Conservation (phyloP, 768 basidiomycete genomes). For the Suillus lakei region DNA sequence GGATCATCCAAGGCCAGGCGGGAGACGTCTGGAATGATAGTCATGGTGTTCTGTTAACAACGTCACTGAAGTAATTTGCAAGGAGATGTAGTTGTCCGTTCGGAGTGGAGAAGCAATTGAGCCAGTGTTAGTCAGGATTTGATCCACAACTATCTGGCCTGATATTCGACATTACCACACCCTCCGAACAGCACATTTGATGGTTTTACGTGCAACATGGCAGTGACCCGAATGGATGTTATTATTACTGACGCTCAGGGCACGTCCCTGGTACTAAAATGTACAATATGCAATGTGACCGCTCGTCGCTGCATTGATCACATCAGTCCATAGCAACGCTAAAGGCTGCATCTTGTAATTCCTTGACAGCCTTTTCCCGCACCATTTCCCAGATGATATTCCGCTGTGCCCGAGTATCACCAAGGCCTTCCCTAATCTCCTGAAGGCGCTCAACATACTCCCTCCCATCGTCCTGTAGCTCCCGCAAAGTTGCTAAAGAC, state of each 20-base stretch:
- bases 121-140: constrained; percentile 10
- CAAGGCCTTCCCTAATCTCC: constrained; percentile 82
- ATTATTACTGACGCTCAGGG: constrained; percentile 1
- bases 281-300: not conserved
- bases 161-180: not conserved
- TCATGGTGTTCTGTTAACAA: constrained; percentile 14
- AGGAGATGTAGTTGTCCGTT: constrained; percentile 1
- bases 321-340: constrained; percentile 35
- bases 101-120: not conserved
- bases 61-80: not conserved
- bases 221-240: not conserved
- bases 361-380: constrained; percentile 72
- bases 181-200: not conserved
- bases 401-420: constrained; percentile 73
- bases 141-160: not conserved
- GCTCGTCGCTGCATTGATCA: not conserved
- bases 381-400: constrained; percentile 79
- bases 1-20: constrained; percentile 47
- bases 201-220: not conserved
- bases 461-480: constrained; percentile 84
- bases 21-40: constrained; percentile 54
- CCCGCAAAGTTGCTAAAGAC: constrained; percentile 71
- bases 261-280: not conserved
- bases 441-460: constrained; percentile 86
- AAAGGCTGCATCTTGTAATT: constrained; percentile 69